Evolutionary conservation across 106 monocot species (phyloP), one percentile per base, ranked within the genome.

Genomic region (Platanthera guangdongensis): DNA sequence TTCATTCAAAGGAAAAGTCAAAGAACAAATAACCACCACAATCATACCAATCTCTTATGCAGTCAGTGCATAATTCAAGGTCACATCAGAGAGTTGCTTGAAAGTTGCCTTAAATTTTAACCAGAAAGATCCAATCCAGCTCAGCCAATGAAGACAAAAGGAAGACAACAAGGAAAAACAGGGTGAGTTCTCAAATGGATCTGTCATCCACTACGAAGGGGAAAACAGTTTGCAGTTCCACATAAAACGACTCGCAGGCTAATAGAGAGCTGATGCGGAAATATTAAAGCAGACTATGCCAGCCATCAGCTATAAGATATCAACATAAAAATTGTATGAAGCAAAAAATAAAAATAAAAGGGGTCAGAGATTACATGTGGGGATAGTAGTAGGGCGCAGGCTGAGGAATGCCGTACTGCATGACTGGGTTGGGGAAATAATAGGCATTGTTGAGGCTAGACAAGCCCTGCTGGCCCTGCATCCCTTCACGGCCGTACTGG

Each of bases 401-500:
- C 18, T 84, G 75, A n/a, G 88, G 84, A 84, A 88, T 84, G 32
- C 85, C 83, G 49, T 85, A 85, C 39, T 78, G 83, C 73, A 83
- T 78, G 5, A 84, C 68, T 39, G 79, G 72, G 75, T 86, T 83
- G 39, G 71, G 73, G 21, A 78, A 55, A 51, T 4, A 47, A 75
- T 64, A 50, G 28, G 69, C 48, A 18, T 22, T 79, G 45, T 48
- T 77, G 48, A 83, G 68, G 78, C 74, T 90, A 8, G 67, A 70
- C 21, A 84, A 68, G 54, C 79, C 79, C 11, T 48, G 69, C 75
- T 88, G 91, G 21, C 91, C 91, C 64, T 93, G 96, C 96, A 96
- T 96, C 18, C 96, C 93, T 63, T 83, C 74, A 12, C 64, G 57
- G 11, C 83, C 80, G 78, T 93, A 93, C 68, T 86, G 87, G 55